These are phyloP conservation scores for Luffa aegyptiaca DNA, from an alignment of 306 rosid species.

Conservation along the genomic window DNA sequence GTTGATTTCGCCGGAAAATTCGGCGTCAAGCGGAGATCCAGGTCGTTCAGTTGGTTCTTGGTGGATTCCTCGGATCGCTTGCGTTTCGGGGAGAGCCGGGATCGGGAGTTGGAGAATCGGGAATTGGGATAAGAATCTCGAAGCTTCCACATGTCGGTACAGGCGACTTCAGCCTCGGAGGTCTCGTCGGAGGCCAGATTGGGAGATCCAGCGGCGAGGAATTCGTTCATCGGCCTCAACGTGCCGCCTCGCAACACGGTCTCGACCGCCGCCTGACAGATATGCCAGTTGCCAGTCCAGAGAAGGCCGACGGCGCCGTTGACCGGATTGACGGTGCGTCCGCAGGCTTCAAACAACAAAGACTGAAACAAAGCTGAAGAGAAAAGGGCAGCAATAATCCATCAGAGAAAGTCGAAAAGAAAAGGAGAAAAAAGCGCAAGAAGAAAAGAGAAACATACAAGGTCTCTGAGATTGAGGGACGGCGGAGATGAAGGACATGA, in stretches of 20 bases:
- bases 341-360: slow-evolving; percentile 70
- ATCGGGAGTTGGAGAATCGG: slow-evolving; percentile 32
- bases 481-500: slow-evolving; percentile 94
- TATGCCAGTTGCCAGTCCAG: slow-evolving; percentile 65
- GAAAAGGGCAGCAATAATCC: neutral
- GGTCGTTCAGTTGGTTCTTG: slow-evolving; percentile 36
- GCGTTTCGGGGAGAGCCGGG: slow-evolving; percentile 44
- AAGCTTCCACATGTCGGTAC: slow-evolving; percentile 11
- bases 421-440: neutral
- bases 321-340: slow-evolving; percentile 72
- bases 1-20: slow-evolving; percentile 23
- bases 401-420: neutral
- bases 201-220: neutral
- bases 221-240: slow-evolving; percentile 32
- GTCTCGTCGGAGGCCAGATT: neutral
- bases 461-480: slow-evolving; percentile 75
- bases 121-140: slow-evolving; percentile 13
- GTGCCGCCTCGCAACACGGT: slow-evolving; percentile 42
- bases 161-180: neutral
- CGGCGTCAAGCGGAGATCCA: slow-evolving; percentile 68
- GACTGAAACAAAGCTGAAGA: slow-evolving; percentile 66
- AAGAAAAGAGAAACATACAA: slow-evolving; percentile 22
- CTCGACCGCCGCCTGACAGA: slow-evolving; percentile 63
- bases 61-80: slow-evolving; percentile 33
- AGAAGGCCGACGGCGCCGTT: slow-evolving; percentile 74